Evolutionary conservation across 73 alveolate species (phyloP), one percentile per base, ranked within the genome.

Genomic region (Paramecium octaurelia): DNA sequence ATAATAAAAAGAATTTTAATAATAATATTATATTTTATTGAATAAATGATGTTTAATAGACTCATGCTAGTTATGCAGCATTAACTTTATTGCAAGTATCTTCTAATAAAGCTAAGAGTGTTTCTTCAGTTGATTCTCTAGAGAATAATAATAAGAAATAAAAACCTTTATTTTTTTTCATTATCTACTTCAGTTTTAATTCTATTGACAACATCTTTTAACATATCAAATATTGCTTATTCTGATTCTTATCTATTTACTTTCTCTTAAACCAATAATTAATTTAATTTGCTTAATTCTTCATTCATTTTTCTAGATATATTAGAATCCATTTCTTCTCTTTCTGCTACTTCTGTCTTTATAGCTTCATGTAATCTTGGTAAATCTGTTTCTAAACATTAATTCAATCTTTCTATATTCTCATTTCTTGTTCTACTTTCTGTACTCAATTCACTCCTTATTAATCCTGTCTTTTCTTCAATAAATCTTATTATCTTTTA

Each of bases 311-410:
- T 88, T 58, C 70, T 86, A 24, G 58, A 44, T 57, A 86, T 69
- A 70, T 75, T 89, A 40, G 64, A 21, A 57, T 93, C 96, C 42
- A 48, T 83, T 86, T 93, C 96, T 88, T 93, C 93, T 87, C 93
- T 93, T 73, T 68, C 86, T 38, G 85, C 46, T 70, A 85, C 86
- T 88, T 92, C 86, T 3, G 80, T 69, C 27, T 92, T 86, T n/a
- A 93, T 88, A 8, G 84, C 93, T 64, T 80, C 93, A 69, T 88
- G 90, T 34, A 88, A 35, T 80, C 86, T 88, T 42, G 93, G 93
- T 54, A 88, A 84, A 88, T 88, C 93, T 9, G 93, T 69, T 69
- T 88, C 76, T 12, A 88, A 76, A 27, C 90, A 69, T 70, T 88
- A 77, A 69, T 88, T 69, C 8, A 88, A 44, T 69, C 86, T 58